Percentiles rank a stretch among this genome's conserved stretches.
Conservation (phyloP, 2,329 filamentous ascomycete species). For the Neocucurbitaria cava region DNA sequence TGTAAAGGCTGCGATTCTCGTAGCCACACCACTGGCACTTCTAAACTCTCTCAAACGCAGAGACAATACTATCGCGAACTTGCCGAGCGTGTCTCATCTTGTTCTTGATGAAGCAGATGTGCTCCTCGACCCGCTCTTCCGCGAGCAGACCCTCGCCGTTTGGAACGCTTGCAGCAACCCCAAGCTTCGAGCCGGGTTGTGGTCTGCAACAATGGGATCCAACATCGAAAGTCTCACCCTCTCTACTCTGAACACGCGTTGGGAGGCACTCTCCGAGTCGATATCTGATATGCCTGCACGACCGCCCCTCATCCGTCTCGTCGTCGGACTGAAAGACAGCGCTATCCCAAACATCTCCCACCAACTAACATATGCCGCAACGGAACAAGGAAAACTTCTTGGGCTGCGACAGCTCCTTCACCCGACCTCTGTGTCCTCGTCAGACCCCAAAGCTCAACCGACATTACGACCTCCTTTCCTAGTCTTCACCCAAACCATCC, state of each 20-base stretch:
- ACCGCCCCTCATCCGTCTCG: constrained; percentile 74
- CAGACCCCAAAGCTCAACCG: constrained; percentile 43
- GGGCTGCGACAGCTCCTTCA: constrained; percentile 89
- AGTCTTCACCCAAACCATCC: constrained; percentile 95
- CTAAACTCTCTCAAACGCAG: constrained; percentile 71
- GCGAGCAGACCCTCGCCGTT: constrained; percentile 83
- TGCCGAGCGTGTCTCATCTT: constrained; percentile 75
- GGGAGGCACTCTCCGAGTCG: constrained; percentile 44
- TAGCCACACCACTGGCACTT: constrained; percentile 80
- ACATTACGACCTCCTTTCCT: constrained; percentile 85
- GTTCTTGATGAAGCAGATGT: constrained; percentile 96
- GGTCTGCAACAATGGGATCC: constrained; percentile 97
- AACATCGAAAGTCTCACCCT: constrained; percentile 82
- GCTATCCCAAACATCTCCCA: constrained; percentile 92
- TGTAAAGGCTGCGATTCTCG: constrained; percentile 78
- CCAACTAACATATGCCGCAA: constrained; percentile 87
- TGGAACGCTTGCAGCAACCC: constrained; percentile 80
- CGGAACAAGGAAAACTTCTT: constrained; percentile 91
- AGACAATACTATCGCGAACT: constrained; percentile 53
- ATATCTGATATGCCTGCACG: constrained; percentile 43
- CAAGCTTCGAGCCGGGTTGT: constrained; percentile 77
- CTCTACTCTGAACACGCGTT: constrained; percentile 60
- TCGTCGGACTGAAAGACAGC: constrained; percentile 96
- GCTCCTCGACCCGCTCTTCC: constrained; percentile 87
- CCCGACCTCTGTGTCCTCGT: constrained; percentile 69